These are phyloP conservation scores for Thalassiosira mediterranea DNA, from an alignment of 352 stramenopile species.

Conservation along the genomic window DNA sequence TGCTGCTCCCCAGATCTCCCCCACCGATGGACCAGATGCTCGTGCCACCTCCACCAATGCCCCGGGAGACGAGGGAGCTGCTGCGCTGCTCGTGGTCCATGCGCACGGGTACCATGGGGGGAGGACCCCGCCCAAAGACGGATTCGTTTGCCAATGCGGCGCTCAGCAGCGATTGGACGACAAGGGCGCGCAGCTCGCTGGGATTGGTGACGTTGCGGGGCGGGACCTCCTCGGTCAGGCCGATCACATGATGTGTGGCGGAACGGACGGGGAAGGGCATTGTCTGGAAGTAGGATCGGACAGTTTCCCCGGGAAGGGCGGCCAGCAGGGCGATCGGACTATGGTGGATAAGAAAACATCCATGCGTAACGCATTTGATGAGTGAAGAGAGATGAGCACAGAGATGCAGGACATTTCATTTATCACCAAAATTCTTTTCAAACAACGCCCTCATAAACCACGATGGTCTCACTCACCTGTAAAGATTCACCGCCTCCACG, in stretches of 20 bases:
- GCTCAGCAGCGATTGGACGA: constrained; percentile 56
- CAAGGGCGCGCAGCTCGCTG: constrained; percentile 35
- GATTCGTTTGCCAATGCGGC: constrained; percentile 56
- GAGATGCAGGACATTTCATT: no score
- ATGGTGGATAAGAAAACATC: constrained; percentile 7
- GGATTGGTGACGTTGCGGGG: constrained; percentile 47
- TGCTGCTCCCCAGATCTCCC: constrained; percentile 23
- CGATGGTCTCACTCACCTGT: no score
- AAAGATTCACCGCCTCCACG: constrained; percentile 59
- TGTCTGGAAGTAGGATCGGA: constrained; percentile 50
- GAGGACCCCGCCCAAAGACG: constrained; percentile 32
- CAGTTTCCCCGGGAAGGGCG: constrained; percentile 42
- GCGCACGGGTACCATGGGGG: constrained; percentile 35
- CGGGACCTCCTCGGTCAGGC: constrained; percentile 49
- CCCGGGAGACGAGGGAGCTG: not conserved
- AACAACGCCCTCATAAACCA: no score
- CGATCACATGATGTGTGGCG: constrained; percentile 52
- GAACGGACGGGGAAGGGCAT: constrained; percentile 52
- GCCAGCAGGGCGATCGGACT: constrained; percentile 51
- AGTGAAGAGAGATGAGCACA: no score
- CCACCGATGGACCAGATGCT: no score
- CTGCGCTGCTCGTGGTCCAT: constrained; percentile 33
- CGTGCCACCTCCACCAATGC: no score
- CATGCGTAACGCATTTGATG: constrained; percentile 9
- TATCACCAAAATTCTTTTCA: no score